phyloP scores from a whole-genome alignment of 768 basidiomycete species.

The Lactarius sanguifluus region DNA sequence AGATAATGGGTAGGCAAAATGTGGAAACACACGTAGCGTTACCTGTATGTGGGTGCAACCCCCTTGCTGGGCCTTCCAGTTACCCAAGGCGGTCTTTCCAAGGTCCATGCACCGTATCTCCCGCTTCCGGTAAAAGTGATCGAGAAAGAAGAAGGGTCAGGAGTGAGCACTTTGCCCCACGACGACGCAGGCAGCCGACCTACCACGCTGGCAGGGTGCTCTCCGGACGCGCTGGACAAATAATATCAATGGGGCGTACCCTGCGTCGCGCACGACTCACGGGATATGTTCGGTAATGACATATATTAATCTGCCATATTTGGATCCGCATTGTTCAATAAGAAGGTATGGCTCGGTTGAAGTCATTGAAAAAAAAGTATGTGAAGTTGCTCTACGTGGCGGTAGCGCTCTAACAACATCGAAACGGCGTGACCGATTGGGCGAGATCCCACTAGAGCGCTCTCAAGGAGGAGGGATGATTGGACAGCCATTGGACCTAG shows the following conservation, averaged over 20 bases:
- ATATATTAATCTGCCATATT: constrained; percentile 44
- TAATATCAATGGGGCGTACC: constrained; percentile 28
- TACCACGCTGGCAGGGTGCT: constrained; percentile 39
- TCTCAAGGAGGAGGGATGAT: constrained; percentile 13
- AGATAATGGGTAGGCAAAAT: constrained; percentile 14
- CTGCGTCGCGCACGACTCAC: constrained; percentile 35
- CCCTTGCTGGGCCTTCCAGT: constrained; percentile 42
- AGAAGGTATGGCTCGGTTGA: constrained; percentile 39
- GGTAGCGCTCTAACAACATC: constrained; percentile 25
- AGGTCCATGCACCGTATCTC: constrained; percentile 48
- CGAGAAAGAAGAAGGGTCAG: constrained; percentile 9
- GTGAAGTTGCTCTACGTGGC: constrained; percentile 23
- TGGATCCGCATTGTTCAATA: constrained; percentile 44
- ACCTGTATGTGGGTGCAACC: constrained; percentile 47
- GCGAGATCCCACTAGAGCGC: constrained; percentile 20
- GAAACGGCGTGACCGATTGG: constrained; percentile 23
- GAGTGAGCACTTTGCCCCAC: constrained; percentile 22
- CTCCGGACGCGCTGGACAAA: constrained; percentile 35
- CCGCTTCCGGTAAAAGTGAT: constrained; percentile 32
- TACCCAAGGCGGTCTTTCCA: constrained; percentile 41
- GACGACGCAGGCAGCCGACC: constrained; percentile 18
- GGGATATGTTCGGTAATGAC: constrained; percentile 45
- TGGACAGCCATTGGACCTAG: constrained; percentile 14
- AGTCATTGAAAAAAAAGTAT: constrained; percentile 32
- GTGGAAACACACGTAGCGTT: constrained; percentile 24